A percentile compares a stretch with the other conserved stretches of the same genome.
These are phyloP conservation scores for Bipolaris zeicola DNA, from an alignment of 2,329 filamentous ascomycete species.

Conservation along the genomic window DNA sequence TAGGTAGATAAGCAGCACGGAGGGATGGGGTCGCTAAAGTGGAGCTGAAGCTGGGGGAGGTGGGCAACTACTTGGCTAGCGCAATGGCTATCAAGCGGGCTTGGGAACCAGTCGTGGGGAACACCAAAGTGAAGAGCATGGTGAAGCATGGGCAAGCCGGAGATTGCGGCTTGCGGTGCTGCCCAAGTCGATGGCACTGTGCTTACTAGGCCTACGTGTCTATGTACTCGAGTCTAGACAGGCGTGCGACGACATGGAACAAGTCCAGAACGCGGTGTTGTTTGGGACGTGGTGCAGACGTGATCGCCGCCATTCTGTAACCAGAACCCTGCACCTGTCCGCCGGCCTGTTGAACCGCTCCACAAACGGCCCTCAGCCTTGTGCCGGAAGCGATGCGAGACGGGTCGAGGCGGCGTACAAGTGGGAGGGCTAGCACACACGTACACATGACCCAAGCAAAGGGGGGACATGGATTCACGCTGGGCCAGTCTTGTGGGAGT, in stretches of 20 bases:
- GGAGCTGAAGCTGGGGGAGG: conserved; percentile 32
- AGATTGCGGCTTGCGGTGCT: not conserved
- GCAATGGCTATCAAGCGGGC: conserved; percentile 7
- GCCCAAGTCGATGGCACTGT: not conserved
- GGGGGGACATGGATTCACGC: not conserved
- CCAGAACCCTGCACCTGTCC: conserved; percentile 5
- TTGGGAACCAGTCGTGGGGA: conserved; percentile 22
- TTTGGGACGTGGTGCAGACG: conserved; percentile 6
- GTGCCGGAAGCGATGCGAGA: conserved; percentile 9
- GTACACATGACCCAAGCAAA: not conserved
- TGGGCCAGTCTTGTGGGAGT: not conserved
- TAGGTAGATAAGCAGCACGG: conserved; percentile 18
- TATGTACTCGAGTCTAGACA: conserved; percentile 10
- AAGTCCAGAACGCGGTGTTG: not conserved
- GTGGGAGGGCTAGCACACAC: no score
- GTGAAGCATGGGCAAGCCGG: not conserved
- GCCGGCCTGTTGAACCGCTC: conserved; percentile 8
- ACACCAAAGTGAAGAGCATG: conserved; percentile 1
- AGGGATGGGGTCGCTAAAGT: conserved; percentile 32
- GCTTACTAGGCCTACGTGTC: not conserved
- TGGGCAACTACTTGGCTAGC: conserved; percentile 18
- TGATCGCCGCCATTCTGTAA: conserved; percentile 4
- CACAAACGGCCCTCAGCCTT: conserved; percentile 15
- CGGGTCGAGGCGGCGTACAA: not conserved
- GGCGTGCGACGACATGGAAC: not conserved